A percentile compares a stretch with the other conserved stretches of the same genome.
Conservation (phyloP, 148 eudicot species). For the Cornus suecica region DNA sequence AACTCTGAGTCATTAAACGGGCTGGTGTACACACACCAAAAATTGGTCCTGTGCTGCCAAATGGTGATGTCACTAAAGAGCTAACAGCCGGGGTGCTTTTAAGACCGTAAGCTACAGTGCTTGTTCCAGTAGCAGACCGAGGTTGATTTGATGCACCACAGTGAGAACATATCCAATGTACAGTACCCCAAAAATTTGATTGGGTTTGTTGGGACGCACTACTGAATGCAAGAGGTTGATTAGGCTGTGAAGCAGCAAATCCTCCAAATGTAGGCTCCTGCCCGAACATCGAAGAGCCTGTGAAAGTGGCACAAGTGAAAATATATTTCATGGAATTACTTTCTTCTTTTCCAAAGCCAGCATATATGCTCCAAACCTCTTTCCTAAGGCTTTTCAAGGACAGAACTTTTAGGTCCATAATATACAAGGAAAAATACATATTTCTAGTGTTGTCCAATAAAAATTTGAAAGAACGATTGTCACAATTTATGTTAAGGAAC, state of each 20-base stretch:
- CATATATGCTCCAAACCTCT: too few relatives aligned
- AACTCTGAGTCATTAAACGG: background rate
- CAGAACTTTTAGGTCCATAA: too few relatives aligned
- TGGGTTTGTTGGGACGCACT: background rate
- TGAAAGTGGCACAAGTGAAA: slow-evolving; percentile 1
- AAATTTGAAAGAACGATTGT: background rate
- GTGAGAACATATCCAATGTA: slow-evolving; percentile 3
- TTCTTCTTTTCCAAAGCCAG: too few relatives aligned
- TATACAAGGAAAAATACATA: too few relatives aligned
- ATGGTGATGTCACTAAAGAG: background rate
- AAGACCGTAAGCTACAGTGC: background rate
- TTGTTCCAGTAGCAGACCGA: background rate
- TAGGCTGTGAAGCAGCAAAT: slow-evolving; percentile 4
- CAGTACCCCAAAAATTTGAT: background rate
- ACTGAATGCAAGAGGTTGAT: background rate
- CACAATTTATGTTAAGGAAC: background rate
- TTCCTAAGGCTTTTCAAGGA: background rate
- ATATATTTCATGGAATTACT: too few relatives aligned
- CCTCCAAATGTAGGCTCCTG: slow-evolving; percentile 9
- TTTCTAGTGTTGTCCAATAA: background rate
- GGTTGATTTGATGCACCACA: slow-evolving; percentile 6
- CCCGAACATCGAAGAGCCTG: slow-evolving; percentile 5
- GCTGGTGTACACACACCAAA: background rate
- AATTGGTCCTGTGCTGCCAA: slow-evolving; percentile 7
- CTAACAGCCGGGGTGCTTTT: background rate